Conservation (phyloP, 805 yeast genomes). For the Metschnikowia anglica region DNA sequence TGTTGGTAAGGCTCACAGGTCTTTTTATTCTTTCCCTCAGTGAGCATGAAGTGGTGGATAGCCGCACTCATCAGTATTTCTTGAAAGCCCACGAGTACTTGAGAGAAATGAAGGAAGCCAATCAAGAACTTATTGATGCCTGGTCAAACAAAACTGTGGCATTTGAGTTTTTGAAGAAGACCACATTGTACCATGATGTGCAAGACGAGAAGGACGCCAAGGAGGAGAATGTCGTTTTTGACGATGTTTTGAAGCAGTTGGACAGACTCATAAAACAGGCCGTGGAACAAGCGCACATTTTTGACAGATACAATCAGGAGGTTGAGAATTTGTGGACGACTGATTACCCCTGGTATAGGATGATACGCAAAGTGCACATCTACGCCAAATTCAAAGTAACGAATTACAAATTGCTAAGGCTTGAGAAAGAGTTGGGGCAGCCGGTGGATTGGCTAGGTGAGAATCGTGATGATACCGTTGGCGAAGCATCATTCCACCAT, state of each 20-base stretch:
- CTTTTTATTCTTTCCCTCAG: constrained; percentile 35
- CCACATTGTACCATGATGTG: constrained; percentile 25
- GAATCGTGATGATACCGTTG: constrained; percentile 21
- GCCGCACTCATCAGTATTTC: constrained; percentile 26
- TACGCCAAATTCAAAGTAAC: constrained; percentile 56
- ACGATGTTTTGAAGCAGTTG: constrained; percentile 26
- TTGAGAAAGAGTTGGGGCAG: constrained; percentile 32
- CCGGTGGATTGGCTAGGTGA: constrained; percentile 1
- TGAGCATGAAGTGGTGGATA: constrained; percentile 41
- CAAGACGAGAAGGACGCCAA: constrained; percentile 9
- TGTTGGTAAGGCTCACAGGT: constrained; percentile 38
- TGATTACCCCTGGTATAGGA: constrained; percentile 80
- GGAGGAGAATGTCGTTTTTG: constrained; percentile 18
- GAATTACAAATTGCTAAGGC: constrained; percentile 49
- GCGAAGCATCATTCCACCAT: constrained; percentile 10
- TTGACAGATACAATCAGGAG: constrained; percentile 47
- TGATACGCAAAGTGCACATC: constrained; percentile 55
- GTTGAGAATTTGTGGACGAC: constrained; percentile 51
- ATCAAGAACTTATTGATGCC: constrained; percentile 11
- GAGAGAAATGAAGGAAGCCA: constrained; percentile 17
- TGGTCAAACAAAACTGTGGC: constrained; percentile 27
- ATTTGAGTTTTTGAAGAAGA: constrained; percentile 20
- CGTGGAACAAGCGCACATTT: constrained; percentile 32
- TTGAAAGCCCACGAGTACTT: constrained; percentile 20
- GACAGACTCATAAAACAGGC: background rate